Base-by-base conservation (phyloP, 129 eudicot species). In the Tanacetum coccineum region DNA sequence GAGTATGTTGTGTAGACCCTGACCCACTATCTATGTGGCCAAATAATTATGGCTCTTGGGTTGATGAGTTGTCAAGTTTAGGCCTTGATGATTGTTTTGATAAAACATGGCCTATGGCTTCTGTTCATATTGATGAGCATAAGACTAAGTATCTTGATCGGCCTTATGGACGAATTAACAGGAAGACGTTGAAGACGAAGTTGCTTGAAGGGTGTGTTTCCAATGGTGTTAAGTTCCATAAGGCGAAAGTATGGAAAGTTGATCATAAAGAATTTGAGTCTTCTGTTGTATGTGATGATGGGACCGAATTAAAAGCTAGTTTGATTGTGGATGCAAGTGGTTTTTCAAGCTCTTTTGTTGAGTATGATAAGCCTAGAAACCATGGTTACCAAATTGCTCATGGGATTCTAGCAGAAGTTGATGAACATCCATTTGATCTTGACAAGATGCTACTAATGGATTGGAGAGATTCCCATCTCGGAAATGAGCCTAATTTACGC, bases 401-500 rank as follows among this genome's bases (percentile, higher is more conserved):
- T 80, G 96, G 96, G 6, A 81, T 89, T 32, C 63, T 89, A 54
- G 96, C 94, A 13, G 83, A 85, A 73, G 96, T 89, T 18, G 87
- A 89, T 30, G 45, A 56, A 14, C 96, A 89, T 60, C 96, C 96
- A 1, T 89, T 83, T 81, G 96, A 89, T 67, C 70, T 89, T 49
- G 96, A 89, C 59, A 89, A 83, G 59, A 89, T 89, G 87, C 64
- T 89, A 51, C 83, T 89, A 12, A 89, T 89, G 96, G 96, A 89
- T 75, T 89, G 93, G 93, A 85, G 90, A 70, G 89, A 89, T 70
- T 81, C 96, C 2, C 96, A 89, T 77, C 60, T 89, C 8, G 94
- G 94, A 42, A 89, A 89, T 62, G 96, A 89, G 78, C 96, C 96
- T 1, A 8, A 18, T n/a, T 61, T 89, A 13, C 84, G 94, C 6